These are phyloP conservation scores for Cucumis sativus DNA, from an alignment of 306 rosid genomes.

Conservation along the genomic window DNA sequence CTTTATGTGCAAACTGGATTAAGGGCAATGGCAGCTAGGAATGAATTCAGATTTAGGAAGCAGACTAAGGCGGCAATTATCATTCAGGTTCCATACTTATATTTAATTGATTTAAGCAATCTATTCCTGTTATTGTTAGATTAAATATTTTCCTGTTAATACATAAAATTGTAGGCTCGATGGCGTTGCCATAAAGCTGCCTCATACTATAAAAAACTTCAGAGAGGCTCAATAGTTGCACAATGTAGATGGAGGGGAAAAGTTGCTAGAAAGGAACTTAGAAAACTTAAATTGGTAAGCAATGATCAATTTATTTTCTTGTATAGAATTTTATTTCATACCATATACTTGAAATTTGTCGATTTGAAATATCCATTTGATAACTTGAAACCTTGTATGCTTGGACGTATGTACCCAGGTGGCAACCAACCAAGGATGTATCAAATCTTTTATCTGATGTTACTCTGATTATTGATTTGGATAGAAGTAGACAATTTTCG, in stretches of 20 bases:
- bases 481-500: not conserved
- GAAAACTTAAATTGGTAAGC: constrained; percentile 86
- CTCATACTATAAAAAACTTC: constrained; percentile 58
- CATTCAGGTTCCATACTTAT: constrained; percentile 48
- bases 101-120: constrained; percentile 12
- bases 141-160: not conserved
- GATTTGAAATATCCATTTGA: not conserved
- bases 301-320: not conserved
- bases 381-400: not conserved
- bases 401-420: not conserved
- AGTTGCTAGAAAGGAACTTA: constrained; percentile 64
- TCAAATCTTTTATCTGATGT: not conserved
- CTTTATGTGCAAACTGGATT: constrained; percentile 74
- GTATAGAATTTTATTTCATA: not conserved
- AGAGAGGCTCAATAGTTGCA: constrained; percentile 56
- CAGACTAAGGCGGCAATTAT: constrained; percentile 60
- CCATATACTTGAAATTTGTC: not conserved
- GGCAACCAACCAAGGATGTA: not conserved
- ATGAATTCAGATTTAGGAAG: constrained; percentile 55
- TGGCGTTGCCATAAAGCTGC: constrained; percentile 78
- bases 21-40: constrained; percentile 74
- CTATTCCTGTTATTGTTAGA: not conserved
- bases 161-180: constrained; percentile 47
- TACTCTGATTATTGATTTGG: not conserved
- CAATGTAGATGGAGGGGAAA: constrained; percentile 86